Conservation (phyloP, 805 yeast species). For the Yarrowia porcina region DNA sequence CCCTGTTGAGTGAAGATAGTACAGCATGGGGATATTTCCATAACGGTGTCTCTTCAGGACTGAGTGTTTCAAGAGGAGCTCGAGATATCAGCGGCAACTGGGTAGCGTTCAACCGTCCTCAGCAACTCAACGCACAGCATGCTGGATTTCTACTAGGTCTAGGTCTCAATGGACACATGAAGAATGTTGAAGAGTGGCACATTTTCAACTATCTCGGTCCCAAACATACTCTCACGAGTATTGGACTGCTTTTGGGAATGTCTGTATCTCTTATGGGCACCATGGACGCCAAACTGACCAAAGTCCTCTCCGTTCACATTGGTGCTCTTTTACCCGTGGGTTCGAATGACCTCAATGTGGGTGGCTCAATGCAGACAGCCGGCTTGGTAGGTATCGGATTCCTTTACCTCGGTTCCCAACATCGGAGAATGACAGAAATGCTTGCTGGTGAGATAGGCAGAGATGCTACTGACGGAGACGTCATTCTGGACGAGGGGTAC, state of each 20-base stretch:
- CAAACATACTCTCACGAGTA: constrained; percentile 76
- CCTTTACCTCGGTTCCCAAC: constrained; percentile 71
- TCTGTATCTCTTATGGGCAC: constrained; percentile 82
- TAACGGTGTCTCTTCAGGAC: constrained; percentile 85
- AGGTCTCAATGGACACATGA: constrained; percentile 87
- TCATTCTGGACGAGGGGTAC: constrained; percentile 70
- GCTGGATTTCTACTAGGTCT: constrained; percentile 93
- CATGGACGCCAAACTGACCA: constrained; percentile 82
- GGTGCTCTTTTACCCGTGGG: constrained; percentile 89
- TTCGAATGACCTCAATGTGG: constrained; percentile 83
- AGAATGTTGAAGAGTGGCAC: constrained; percentile 89
- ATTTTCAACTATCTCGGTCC: constrained; percentile 90
- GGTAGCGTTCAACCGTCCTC: constrained; percentile 84
- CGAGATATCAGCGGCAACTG: constrained; percentile 80
- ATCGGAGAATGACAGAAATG: constrained; percentile 81
- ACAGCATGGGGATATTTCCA: constrained; percentile 84
- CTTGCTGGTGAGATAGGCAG: constrained; percentile 58
- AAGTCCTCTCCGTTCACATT: constrained; percentile 88
- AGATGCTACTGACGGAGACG: constrained; percentile 30
- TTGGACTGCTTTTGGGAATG: constrained; percentile 87
- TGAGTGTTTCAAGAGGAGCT: constrained; percentile 66
- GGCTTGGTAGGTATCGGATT: constrained; percentile 89
- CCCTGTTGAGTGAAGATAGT: constrained; percentile 39
- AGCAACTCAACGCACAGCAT: constrained; percentile 70
- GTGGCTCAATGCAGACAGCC: constrained; percentile 80